Evolutionary conservation across 2,329 filamentous ascomycete genomes (phyloP), one percentile per base, ranked within the genome.

Genomic region (Pseudocercospora crystallina): DNA sequence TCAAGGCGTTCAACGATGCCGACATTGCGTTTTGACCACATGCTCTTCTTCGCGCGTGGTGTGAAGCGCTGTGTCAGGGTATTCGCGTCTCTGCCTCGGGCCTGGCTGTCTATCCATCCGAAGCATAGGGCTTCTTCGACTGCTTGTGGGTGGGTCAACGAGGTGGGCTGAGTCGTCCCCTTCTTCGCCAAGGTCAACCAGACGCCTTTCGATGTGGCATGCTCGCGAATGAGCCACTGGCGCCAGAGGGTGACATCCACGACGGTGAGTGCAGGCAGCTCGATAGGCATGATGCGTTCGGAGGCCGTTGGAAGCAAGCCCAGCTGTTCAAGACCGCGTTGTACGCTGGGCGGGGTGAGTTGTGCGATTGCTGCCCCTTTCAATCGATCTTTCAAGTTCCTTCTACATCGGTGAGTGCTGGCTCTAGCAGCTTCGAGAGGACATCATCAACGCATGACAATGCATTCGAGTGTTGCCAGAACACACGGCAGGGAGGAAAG

Each of bases 61-160:
- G 81, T 82, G 69, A 82, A 84, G 8, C 80, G 75, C 58, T 81
- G 79, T 1, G 79, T 62, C 63, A 79, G 83, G 57, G 73, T 75
- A 2, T 66, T 59, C 0, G 71, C 71, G 55, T 82, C 76, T 40
- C 71, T 63, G 2, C 68, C 50, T 40, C 73, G 71, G 2, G 73
- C 73, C 59, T 81, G 80, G 0, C 81, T 80, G 61, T 85, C 81
- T 49, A 84, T 85, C 81, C 82, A 85, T 36, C 82, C 82, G 60
- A 78, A 79, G 62, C 81, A 84, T 5, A 85, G 71, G 1, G 81
- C 80, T 31, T 72, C 66, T 60, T 83, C 77, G 13, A 84, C 72
- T 1, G 81, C 81, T 61, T 82, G 65, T 5, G 68, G 52, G 60
- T 73, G 61, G 12, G 72, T 74, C 11, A 82, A 65, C 0, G 77